Evolutionary conservation across 148 eudicot species (phyloP), one percentile per base, ranked within the genome.

Genomic region (Hydrangea macrophylla): DNA sequence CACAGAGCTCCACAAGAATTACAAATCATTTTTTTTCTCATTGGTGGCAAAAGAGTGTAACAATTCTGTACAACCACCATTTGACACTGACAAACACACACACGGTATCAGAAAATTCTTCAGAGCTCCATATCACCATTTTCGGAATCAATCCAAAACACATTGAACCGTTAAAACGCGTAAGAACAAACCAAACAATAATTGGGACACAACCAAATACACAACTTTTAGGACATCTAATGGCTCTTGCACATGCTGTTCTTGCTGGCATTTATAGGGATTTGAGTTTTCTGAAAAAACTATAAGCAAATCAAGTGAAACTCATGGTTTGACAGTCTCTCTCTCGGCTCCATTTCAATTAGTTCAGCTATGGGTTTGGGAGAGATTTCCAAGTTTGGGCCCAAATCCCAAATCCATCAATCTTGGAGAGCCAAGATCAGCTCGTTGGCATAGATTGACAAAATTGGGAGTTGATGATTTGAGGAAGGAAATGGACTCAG

Each of bases 331-430:
- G 1, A 55, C 44, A 58, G 50, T 53, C 31, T 55, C 65, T 18
- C 62, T 75, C 26, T 77, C 75, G 73, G 79, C 79, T 2, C 83
- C 81, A 7, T 17, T 84, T 24, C 81, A 78, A 11, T 58, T 71
- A 9, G 78, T 84, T 5, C 86, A 84, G 48, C 55, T 74, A 33
- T 87, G 92, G 92, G 84, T 68, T 18, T 87, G 86, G 82, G 92
- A 87, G 40, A 78, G 92, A 69, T 78, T 82, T 30, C 81, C 81
- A 2, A 24, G 30, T 1, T 62, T 87, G 37, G 22, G 75, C 37
- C 88, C 86, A 12, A 66, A 51, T 1, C 76, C 81, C 27, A 61
- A n/a, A 2, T 8, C 22, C 6, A 28, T 73, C 37, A 44, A 26
- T n/a, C 35, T 1, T 33, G 82, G 74, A 8, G 72, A 66, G 53